Conservation (phyloP, 495 filamentous ascomycete species). For the Penicillium lagena region DNA sequence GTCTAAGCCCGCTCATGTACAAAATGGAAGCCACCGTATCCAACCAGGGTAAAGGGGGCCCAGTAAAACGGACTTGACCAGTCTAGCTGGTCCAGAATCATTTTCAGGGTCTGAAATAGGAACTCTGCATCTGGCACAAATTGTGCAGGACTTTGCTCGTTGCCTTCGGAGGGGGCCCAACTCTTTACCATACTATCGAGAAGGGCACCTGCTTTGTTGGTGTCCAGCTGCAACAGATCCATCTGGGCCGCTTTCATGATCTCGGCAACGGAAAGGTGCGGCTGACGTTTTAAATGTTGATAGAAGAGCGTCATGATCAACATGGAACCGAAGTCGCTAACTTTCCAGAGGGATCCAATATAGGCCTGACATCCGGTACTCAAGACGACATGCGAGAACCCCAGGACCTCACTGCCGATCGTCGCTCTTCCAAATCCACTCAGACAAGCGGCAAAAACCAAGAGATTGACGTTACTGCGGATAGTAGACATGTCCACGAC, state of each 20-base stretch:
- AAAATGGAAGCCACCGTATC: conserved; percentile 21
- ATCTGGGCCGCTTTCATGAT: conserved; percentile 14
- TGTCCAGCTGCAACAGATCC: conserved; percentile 16
- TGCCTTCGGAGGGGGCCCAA: conserved; percentile 2
- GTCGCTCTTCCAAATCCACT: conserved; percentile 22
- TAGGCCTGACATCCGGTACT: conserved; percentile 24
- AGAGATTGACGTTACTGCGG: conserved; percentile 17
- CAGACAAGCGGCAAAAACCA: conserved; percentile 24
- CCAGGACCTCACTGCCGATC: conserved; percentile 19
- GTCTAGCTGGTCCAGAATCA: conserved; percentile 18
- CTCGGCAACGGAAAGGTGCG: conserved; percentile 9
- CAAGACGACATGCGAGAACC: conserved; percentile 23
- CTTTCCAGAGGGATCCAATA: conserved; percentile 23
- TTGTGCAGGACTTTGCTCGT: conserved; percentile 5
- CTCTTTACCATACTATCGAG: conserved; percentile 14
- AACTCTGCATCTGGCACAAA: conserved; percentile 19
- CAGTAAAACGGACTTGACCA: conserved; percentile 23
- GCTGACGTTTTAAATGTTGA: conserved; percentile 10
- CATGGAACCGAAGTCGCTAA: conserved; percentile 26
- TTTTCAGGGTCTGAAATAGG: conserved; percentile 12
- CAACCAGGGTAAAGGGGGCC: conserved; percentile 20
- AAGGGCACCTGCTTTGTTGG: conserved; percentile 9
- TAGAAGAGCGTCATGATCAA: conserved; percentile 27
- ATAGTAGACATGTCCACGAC: conserved; percentile 22
- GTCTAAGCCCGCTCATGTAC: conserved; percentile 11